phyloP scores from a whole-genome alignment of 2,329 filamentous ascomycete species.

The Sclerotinia subarctica region DNA sequence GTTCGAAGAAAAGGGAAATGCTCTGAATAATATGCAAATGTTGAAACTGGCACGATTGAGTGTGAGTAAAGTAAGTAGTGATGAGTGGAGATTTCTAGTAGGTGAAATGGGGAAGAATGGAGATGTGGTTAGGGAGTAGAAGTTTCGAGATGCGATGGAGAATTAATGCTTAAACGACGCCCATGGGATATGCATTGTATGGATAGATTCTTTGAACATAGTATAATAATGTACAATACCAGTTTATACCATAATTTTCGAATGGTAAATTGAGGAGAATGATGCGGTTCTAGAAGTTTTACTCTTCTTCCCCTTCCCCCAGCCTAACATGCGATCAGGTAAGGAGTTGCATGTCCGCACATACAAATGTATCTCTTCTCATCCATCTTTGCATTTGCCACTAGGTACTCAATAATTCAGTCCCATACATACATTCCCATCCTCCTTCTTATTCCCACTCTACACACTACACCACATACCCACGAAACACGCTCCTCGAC shows the following conservation, averaged over 20 bases:
- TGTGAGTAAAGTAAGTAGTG: constrained; percentile 64
- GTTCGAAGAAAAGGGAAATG: constrained; percentile 49
- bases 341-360: too few relatives aligned
- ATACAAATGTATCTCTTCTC: background rate
- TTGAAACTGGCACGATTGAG: constrained; percentile 79
- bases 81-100: constrained; percentile 53
- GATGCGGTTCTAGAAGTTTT: background rate
- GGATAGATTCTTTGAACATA: background rate
- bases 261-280: background rate
- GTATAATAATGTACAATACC: background rate
- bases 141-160: too few relatives aligned
- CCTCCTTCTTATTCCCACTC: too few relatives aligned
- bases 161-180: background rate
- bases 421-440: too few relatives aligned
- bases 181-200: background rate
- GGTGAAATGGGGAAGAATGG: constrained; percentile 20
- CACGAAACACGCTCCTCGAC: too few relatives aligned
- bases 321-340: too few relatives aligned
- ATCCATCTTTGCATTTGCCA: background rate
- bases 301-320: too few relatives aligned
- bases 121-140: constrained; percentile 19
- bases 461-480: too few relatives aligned
- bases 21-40: constrained; percentile 75
- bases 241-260: background rate
- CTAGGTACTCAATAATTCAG: too few relatives aligned